Percentiles rank a stretch among this genome's conserved stretches.
Conservation (phyloP, 2,329 filamentous ascomycete species). For the Xylariaceae sp. region DNA sequence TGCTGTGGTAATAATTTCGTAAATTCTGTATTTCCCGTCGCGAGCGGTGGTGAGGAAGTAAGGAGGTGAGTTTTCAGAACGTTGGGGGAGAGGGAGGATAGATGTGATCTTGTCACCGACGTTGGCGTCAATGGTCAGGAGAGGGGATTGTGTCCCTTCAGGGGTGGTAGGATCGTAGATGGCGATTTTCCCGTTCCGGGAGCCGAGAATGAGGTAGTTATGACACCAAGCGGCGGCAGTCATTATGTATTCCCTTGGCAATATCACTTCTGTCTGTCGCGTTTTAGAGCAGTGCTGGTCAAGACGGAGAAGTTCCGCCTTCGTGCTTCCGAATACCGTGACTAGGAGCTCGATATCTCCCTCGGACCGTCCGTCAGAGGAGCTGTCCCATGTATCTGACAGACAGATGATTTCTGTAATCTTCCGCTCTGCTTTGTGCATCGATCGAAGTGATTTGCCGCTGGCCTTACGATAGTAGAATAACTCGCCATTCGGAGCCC, state of each 20-base stretch:
- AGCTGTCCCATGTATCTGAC: constrained; percentile 13
- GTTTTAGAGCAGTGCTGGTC: constrained; percentile 30
- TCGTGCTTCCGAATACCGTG: constrained; percentile 42
- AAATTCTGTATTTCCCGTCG: constrained; percentile 71
- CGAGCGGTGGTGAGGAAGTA: constrained; percentile 68
- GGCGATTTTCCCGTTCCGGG: constrained; percentile 46
- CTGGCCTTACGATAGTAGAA: constrained; percentile 38
- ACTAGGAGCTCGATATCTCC: constrained; percentile 37
- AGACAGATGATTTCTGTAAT: constrained; percentile 48
- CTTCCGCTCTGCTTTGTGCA: constrained; percentile 42
- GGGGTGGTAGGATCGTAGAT: constrained; percentile 28
- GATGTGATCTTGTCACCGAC: constrained; percentile 62
- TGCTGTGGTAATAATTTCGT: constrained; percentile 34
- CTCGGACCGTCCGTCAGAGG: not conserved
- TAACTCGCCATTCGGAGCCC: constrained; percentile 44
- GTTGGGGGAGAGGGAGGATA: constrained; percentile 46
- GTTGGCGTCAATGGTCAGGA: constrained; percentile 37
- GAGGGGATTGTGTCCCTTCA: constrained; percentile 28
- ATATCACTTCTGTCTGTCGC: constrained; percentile 31
- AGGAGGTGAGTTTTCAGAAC: constrained; percentile 20
- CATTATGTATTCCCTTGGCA: constrained; percentile 47
- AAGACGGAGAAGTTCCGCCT: constrained; percentile 41
- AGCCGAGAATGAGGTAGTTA: constrained; percentile 48
- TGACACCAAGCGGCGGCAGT: constrained; percentile 42
- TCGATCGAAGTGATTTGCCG: constrained; percentile 27